Percentiles rank a stretch among this genome's conserved stretches.
These are phyloP conservation scores for Kalanchoe fedtschenkoi DNA, from an alignment of 164 flowering plant genomes.

Conservation along the genomic window DNA sequence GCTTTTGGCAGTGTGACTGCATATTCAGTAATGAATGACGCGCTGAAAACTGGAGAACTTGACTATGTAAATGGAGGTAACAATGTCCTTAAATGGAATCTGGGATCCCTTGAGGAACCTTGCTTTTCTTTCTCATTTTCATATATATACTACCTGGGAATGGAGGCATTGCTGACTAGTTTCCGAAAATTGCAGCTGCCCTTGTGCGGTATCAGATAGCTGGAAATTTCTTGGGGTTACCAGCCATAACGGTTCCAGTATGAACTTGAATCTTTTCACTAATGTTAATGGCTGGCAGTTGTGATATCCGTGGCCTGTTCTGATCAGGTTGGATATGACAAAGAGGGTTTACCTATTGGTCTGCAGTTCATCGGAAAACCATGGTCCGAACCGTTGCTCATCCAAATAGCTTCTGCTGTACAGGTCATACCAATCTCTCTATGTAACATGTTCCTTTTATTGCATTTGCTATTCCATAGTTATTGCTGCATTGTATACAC, in stretches of 20 bases:
- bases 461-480: neutral
- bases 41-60: conserved; percentile 68
- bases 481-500: neutral
- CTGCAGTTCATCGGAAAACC: conserved; percentile 89
- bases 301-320: neutral
- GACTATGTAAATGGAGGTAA: conserved; percentile 95
- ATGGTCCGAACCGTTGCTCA: conserved; percentile 68
- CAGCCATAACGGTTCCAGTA: conserved; percentile 87
- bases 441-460: neutral
- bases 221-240: conserved; percentile 88
- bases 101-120: neutral
- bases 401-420: conserved; percentile 58
- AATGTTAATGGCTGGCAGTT: neutral
- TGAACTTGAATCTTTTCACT: neutral
- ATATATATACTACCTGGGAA: too few species aligned
- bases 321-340: conserved; percentile 80
- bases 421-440: conserved; percentile 34
- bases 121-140: too few species aligned
- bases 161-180: neutral
- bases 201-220: conserved; percentile 71
- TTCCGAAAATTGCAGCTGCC: conserved; percentile 50
- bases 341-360: conserved; percentile 80
- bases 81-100: neutral
- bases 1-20: conserved; percentile 65
- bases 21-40: conserved; percentile 52